These are phyloP conservation scores for Mimosa pudica DNA, from an alignment of 306 rosid genomes.

Conservation along the genomic window DNA sequence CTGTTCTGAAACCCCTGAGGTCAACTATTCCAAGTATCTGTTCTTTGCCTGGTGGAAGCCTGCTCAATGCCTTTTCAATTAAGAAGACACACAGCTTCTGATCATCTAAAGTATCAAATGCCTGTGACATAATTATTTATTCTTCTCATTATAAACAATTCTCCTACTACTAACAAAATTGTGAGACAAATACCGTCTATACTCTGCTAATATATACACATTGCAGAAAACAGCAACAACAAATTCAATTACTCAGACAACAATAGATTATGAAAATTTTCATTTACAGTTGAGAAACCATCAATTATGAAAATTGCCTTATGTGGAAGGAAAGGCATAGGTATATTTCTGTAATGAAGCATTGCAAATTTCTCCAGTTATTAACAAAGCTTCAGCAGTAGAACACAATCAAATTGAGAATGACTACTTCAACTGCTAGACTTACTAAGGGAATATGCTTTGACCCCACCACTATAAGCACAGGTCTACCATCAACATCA, in stretches of 20 bases:
- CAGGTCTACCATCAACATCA: slow-evolving; percentile 75
- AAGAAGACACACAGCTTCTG: slow-evolving; percentile 77
- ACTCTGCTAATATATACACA: neutral
- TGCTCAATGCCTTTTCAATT: slow-evolving; percentile 80
- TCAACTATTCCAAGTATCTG: slow-evolving; percentile 77
- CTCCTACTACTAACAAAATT: neutral
- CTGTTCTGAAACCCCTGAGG: slow-evolving; percentile 74
- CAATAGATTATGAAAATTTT: neutral
- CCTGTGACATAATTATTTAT: slow-evolving; percentile 50
- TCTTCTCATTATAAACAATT: slow-evolving; percentile 29
- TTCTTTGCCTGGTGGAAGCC: slow-evolving; percentile 72
- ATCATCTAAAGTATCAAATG: slow-evolving; percentile 59
- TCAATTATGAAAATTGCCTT: slow-evolving; percentile 2
- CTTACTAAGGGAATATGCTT: slow-evolving; percentile 83
- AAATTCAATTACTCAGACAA: neutral
- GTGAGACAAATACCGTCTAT: neutral
- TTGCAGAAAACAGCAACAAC: slow-evolving; percentile 7
- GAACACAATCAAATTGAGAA: slow-evolving; percentile 20
- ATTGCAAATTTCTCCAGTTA: slow-evolving; percentile 10
- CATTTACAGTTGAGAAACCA: neutral
- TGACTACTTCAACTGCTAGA: slow-evolving; percentile 21
- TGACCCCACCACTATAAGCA: slow-evolving; percentile 75
- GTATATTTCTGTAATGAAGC: neutral
- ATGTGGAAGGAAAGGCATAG: slow-evolving; percentile 5
- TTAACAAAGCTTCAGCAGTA: neutral